Percentiles rank a stretch among this genome's conserved stretches.
phyloP scores from a whole-genome alignment of 768 basidiomycete genomes.

The Panaeolus cyanescens region DNA sequence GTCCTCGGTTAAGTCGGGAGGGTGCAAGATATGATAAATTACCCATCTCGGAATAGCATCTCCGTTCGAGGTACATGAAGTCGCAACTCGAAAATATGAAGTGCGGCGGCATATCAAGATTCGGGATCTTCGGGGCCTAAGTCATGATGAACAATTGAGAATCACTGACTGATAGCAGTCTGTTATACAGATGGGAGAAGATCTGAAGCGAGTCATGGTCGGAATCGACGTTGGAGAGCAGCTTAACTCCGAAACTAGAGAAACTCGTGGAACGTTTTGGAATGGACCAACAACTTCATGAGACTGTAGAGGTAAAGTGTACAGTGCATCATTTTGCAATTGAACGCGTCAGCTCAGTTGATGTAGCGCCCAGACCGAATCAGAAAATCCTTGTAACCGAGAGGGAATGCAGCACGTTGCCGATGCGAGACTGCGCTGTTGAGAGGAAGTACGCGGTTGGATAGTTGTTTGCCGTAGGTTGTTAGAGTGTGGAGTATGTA shows the following conservation, averaged over 20 bases:
- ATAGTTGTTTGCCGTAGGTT: neutral
- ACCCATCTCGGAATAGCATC: neutral
- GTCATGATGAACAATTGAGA: neutral
- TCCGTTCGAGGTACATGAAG: neutral
- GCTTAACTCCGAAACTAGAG: neutral
- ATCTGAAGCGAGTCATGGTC: neutral
- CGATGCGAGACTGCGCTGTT: neutral
- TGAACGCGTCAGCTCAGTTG: neutral
- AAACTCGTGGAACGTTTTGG: neutral
- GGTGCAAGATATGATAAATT: neutral
- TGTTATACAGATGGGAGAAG: neutral
- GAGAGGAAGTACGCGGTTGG: neutral
- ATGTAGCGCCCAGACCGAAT: neutral
- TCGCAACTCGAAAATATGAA: neutral
- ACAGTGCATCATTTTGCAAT: neutral
- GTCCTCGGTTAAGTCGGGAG: neutral
- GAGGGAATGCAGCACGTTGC: neutral
- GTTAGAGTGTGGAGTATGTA: neutral
- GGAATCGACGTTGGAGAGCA: neutral
- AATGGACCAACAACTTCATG: neutral
- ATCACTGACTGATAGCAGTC: neutral
- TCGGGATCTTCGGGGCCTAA: constrained; percentile 1
- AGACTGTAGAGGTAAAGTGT: neutral
- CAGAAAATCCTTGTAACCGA: neutral
- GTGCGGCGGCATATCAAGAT: constrained; percentile 1